Conservation (phyloP, 148 eudicot species). For the Pharnaceum exiguum region DNA sequence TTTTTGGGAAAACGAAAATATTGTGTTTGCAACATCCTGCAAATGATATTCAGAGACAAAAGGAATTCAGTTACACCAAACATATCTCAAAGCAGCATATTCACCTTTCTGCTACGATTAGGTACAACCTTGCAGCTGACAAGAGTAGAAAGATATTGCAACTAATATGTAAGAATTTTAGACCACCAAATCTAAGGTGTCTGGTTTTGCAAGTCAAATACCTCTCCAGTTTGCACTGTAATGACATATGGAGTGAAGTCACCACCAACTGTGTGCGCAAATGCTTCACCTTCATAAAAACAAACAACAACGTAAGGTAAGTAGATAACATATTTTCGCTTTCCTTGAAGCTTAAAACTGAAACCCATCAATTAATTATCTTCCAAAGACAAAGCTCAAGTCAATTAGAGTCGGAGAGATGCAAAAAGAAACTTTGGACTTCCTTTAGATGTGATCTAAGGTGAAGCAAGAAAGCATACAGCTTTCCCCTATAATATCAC, state of each 20-base stretch:
- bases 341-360: too few relatives aligned
- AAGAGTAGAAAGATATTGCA: neutral
- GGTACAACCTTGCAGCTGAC: neutral
- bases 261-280: conserved; percentile 53
- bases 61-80: conserved; percentile 22
- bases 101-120: conserved; percentile 9
- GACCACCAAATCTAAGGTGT: conserved; percentile 4
- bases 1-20: conserved; percentile 46
- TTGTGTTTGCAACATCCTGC: conserved; percentile 68
- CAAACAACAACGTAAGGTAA: neutral
- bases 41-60: conserved; percentile 1
- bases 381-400: too few relatives aligned
- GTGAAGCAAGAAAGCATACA: too few relatives aligned
- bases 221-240: conserved; percentile 63
- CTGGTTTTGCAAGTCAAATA: conserved; percentile 14
- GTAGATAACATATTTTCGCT: too few relatives aligned
- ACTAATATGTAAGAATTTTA: neutral
- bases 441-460: too few relatives aligned
- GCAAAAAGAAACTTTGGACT: too few relatives aligned
- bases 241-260: conserved; percentile 65
- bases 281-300: conserved; percentile 55
- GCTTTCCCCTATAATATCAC: too few relatives aligned
- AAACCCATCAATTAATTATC: too few relatives aligned
- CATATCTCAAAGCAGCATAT: neutral
- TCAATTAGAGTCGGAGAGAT: too few relatives aligned